Conservation (phyloP, 2,329 filamentous ascomycete species). For the Macrophomina pseudophaseolina region DNA sequence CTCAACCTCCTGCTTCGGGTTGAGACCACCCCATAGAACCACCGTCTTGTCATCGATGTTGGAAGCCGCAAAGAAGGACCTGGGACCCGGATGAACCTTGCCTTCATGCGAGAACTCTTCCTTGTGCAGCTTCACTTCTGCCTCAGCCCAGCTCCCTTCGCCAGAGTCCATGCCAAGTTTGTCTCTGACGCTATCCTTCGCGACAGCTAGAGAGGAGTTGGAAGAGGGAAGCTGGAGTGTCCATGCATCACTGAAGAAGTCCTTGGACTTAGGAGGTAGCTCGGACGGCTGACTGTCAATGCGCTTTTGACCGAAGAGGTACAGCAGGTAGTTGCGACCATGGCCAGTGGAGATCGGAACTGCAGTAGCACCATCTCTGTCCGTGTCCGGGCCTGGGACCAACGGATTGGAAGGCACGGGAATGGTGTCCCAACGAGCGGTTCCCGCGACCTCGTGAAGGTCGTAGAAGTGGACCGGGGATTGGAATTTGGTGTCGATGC, state of each 20-base stretch:
- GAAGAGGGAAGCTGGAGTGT: constrained; percentile 50
- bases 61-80: constrained; percentile 50
- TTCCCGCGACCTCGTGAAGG: constrained; percentile 32
- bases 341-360: constrained; percentile 50
- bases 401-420: constrained; percentile 51
- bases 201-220: constrained; percentile 48
- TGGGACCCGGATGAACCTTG: constrained; percentile 52
- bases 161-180: constrained; percentile 49
- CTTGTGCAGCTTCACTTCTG: constrained; percentile 45
- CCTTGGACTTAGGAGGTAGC: constrained; percentile 30
- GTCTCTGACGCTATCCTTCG: constrained; percentile 50
- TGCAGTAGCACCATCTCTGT: constrained; percentile 43
- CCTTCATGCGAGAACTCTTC: constrained; percentile 43
- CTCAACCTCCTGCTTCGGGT: constrained; percentile 49
- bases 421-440: constrained; percentile 45
- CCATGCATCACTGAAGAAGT: constrained; percentile 35
- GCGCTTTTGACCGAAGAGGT: constrained; percentile 46
- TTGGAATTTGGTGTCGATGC: constrained; percentile 40
- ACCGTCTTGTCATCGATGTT: constrained; percentile 43
- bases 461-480: constrained; percentile 31
- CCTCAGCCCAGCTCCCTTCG: constrained; percentile 49
- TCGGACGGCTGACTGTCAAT: constrained; percentile 29
- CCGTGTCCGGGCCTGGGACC: constrained; percentile 48
- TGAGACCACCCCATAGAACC: constrained; percentile 50
- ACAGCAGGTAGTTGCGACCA: constrained; percentile 51